A percentile compares a stretch with the other conserved stretches of the same genome.
Conservation (phyloP, 2,329 filamentous ascomycete genomes). For the Fusarium circinatum region DNA sequence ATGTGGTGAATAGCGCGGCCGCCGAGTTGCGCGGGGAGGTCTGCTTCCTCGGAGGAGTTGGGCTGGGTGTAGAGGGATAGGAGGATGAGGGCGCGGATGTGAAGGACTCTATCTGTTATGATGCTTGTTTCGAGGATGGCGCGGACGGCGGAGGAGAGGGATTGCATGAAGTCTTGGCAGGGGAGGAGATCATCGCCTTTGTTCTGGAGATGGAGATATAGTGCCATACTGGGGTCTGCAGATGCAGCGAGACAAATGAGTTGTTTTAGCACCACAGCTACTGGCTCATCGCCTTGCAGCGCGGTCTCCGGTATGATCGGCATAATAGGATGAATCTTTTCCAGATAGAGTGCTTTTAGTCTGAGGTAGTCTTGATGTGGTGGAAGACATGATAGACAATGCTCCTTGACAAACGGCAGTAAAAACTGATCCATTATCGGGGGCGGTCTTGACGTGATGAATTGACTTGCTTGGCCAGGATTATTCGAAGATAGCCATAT, state of each 20-base stretch:
- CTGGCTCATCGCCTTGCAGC: constrained; percentile 49
- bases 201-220: constrained; percentile 57
- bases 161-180: constrained; percentile 59
- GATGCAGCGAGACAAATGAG: constrained; percentile 66
- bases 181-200: constrained; percentile 52
- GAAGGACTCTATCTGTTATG: constrained; percentile 63
- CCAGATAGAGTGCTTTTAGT: constrained; percentile 58
- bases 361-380: constrained; percentile 57
- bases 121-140: constrained; percentile 64
- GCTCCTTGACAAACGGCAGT: constrained; percentile 55
- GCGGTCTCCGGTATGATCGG: constrained; percentile 58
- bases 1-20: constrained; percentile 66
- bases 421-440: constrained; percentile 54
- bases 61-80: constrained; percentile 70
- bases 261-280: constrained; percentile 60
- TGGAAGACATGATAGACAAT: constrained; percentile 61
- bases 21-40: constrained; percentile 64
- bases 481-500: constrained; percentile 60
- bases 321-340: constrained; percentile 66
- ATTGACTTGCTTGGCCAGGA: constrained; percentile 48
- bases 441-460: constrained; percentile 52
- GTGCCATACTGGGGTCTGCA: constrained; percentile 57
- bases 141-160: constrained; percentile 59
- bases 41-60: constrained; percentile 62
- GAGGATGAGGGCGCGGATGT: constrained; percentile 64